phyloP scores from a whole-genome alignment of 441 rosid species.

The Arabidopsis hybrid region DNA sequence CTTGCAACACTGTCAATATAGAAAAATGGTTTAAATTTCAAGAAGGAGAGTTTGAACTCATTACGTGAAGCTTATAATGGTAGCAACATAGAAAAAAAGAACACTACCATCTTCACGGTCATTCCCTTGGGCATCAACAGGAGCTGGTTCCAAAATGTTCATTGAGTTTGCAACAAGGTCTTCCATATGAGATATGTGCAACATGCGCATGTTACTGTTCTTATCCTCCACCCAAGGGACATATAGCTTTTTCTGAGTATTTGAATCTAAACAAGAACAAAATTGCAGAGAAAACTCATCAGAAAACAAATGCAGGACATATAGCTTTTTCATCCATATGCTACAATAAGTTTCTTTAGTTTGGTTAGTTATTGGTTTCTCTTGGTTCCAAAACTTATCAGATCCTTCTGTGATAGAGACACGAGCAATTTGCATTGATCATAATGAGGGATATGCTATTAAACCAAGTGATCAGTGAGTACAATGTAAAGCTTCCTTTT shows the following conservation, averaged over 20 bases:
- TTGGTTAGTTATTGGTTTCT: conserved; percentile 6
- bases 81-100: conserved; percentile 6
- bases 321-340: no score
- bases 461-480: background rate
- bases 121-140: conserved; percentile 69
- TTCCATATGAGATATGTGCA: conserved; percentile 70
- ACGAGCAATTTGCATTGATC: background rate
- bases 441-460: background rate
- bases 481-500: background rate
- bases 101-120: conserved; percentile 83
- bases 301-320: no score
- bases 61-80: conserved; percentile 12
- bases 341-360: background rate
- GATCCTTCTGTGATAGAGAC: no score
- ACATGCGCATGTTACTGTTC: conserved; percentile 90
- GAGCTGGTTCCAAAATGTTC: conserved; percentile 93
- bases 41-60: background rate
- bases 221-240: conserved; percentile 94
- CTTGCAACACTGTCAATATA: conserved; percentile 69
- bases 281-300: conserved; percentile 2
- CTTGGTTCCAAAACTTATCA: conserved; percentile 6
- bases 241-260: conserved; percentile 64
- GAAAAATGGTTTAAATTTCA: background rate
- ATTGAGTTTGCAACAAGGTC: conserved; percentile 89
- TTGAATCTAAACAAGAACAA: conserved; percentile 44